Evolutionary conservation across 1,284 basidiomycete genomes (phyloP).

Genomic region (Apiotrichum mycotoxinovorans): DNA sequence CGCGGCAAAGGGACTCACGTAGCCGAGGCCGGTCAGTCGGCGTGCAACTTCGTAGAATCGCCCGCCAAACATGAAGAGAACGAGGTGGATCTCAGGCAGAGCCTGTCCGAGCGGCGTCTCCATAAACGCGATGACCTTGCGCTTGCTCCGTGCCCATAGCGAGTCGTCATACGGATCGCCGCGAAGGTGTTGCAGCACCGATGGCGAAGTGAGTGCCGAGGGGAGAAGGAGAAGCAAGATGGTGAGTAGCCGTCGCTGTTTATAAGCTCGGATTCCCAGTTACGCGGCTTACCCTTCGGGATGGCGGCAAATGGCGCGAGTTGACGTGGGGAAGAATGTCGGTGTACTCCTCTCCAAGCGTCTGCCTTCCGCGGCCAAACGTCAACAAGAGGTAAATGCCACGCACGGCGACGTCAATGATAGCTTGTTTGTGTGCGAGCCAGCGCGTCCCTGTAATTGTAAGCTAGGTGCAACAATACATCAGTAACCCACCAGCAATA

Average conservation of each 20-base stretch:
- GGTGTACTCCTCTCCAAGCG: slow-evolving; percentile 86
- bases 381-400: slow-evolving; percentile 72
- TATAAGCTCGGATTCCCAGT: neutral
- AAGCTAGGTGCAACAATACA: neutral
- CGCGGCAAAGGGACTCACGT: slow-evolving; percentile 56
- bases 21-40: slow-evolving; percentile 66
- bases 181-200: slow-evolving; percentile 51
- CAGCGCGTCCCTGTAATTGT: slow-evolving; percentile 71
- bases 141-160: slow-evolving; percentile 8
- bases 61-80: slow-evolving; percentile 74
- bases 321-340: slow-evolving; percentile 71
- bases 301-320: slow-evolving; percentile 17
- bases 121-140: slow-evolving; percentile 24
- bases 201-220: slow-evolving; percentile 55
- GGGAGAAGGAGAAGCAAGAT: slow-evolving; percentile 60
- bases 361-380: slow-evolving; percentile 73
- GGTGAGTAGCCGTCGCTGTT: slow-evolving; percentile 57
- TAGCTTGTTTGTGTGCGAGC: slow-evolving; percentile 75
- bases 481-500: slow-evolving; percentile 62
- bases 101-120: slow-evolving; percentile 37
- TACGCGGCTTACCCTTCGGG: slow-evolving; percentile 24
- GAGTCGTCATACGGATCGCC: slow-evolving; percentile 10
- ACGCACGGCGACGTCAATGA: slow-evolving; percentile 68
- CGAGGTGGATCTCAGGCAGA: slow-evolving; percentile 67
- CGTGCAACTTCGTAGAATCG: slow-evolving; percentile 71